Base-by-base conservation (phyloP, 1,284 basidiomycete genomes). In the Papiliotrema nemorosa region DNA sequence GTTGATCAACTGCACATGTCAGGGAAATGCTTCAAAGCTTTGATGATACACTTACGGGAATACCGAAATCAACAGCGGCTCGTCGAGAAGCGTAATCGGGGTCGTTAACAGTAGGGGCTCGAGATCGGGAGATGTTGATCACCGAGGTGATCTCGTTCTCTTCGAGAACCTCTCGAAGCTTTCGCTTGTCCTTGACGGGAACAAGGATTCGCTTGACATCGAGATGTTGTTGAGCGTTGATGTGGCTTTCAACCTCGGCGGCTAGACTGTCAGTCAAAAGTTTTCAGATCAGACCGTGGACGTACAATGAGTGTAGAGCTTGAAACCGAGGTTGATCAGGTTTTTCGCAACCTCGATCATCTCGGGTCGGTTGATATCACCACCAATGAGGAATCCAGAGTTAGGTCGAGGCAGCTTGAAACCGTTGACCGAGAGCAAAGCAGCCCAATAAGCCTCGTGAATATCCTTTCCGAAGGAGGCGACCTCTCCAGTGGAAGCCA, bases 401-500 rank as follows among this genome's bases (percentile, higher is more conserved):
- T 63, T 57, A 44, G 58, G 49, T 52, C 94, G 94, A 71, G 91
- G 89, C 60, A 85, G 77, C 69, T 85, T 84, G 52, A 74, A 69
- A 41, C 79, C 80, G 63, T 82, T 84, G 56, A 84, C 85, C 47
- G 88, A 88, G 4, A 82, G 82, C 40, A 94, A 80, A n/a, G 89
- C 86, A 7, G 89, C 85, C 94, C 93, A 97, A 77, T 97, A 97
- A 10, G 94, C 96, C 75, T 98, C 96, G 67, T 93, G 85, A 36
- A 97, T 79, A 70, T 97, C 88, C 68, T 84, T 84, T 41, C 94
- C 96, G 70, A 98, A 98, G 59, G 88, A 86, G n/a, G 96, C 96
- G 20, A 98, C 91, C 75, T 98, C 94, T 49, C 94, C 96, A 5
- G 96, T 98, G 64, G 89, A 93, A 0, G 94, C 92, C 96, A 98